Evolutionary conservation across 345 rosid genomes (phyloP).

Genomic region (Euphorbia tirucalli): DNA sequence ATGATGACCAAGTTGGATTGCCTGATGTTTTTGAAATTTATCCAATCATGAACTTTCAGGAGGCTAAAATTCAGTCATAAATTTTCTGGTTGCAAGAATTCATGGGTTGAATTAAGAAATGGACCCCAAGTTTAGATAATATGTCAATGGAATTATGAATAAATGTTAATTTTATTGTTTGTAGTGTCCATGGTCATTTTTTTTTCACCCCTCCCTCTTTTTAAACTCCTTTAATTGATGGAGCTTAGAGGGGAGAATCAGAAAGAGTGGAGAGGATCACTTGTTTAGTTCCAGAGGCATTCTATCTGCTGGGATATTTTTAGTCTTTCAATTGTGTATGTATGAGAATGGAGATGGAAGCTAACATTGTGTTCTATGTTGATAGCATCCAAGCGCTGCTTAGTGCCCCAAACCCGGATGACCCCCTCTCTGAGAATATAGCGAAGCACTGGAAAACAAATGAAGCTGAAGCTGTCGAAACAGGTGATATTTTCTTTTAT

Average conservation of each 20-base stretch:
- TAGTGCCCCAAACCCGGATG: slow-evolving; percentile 99
- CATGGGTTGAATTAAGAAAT: not conserved
- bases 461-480: slow-evolving; percentile 96
- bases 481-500: slow-evolving; percentile 45
- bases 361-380: not conserved
- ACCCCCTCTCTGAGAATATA: slow-evolving; percentile 96
- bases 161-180: not conserved
- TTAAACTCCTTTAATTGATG: not conserved
- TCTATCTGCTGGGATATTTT: not conserved
- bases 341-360: not conserved
- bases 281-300: not conserved
- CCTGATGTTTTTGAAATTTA: not conserved
- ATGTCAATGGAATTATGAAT: not conserved
- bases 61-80: not conserved
- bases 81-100: not conserved
- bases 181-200: not conserved
- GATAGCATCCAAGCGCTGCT: slow-evolving; percentile 91
- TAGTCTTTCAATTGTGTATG: not conserved
- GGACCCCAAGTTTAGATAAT: not conserved
- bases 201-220: not conserved
- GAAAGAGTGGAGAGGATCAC: not conserved
- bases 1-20: not conserved
- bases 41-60: not conserved
- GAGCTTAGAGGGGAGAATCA: not conserved
- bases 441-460: slow-evolving; percentile 99